Percentiles rank a stretch among this genome's conserved stretches.
phyloP scores from a whole-genome alignment of 768 basidiomycete species.

The Sistotremastrum suecicum region DNA sequence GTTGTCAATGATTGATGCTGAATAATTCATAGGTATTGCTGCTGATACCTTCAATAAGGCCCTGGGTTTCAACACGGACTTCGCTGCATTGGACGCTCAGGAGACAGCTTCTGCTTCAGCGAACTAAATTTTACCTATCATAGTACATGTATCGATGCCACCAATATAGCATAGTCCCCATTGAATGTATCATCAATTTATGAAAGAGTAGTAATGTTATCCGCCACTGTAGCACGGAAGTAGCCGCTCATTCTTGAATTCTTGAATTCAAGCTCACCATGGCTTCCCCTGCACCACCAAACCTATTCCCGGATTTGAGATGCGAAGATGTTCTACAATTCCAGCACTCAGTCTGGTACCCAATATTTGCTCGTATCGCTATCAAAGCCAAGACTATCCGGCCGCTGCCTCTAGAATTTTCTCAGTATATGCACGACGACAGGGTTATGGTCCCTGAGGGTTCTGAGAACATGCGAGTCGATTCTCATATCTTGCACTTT shows the following conservation, averaged over 20 bases:
- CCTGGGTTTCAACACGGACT: no score
- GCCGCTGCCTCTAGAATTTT: constrained; percentile 50
- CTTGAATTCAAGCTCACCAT: constrained; percentile 14
- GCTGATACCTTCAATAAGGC: no score
- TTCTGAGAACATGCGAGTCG: constrained; percentile 58
- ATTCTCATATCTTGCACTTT: constrained; percentile 4
- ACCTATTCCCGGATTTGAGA: constrained; percentile 39
- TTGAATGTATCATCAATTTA: not conserved
- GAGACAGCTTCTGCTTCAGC: no score
- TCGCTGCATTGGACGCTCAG: no score
- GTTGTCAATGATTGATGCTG: no score
- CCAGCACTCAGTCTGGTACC: constrained; percentile 82
- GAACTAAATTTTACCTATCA: not conserved
- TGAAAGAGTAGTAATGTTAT: not conserved
- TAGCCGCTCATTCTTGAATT: constrained; percentile 15
- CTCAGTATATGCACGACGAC: constrained; percentile 65
- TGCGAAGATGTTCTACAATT: constrained; percentile 47
- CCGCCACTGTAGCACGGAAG: constrained; percentile 16
- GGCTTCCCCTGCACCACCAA: constrained; percentile 12
- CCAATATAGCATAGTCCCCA: no score
- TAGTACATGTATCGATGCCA: not conserved
- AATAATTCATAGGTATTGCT: no score
- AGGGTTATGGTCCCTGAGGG: constrained; percentile 76
- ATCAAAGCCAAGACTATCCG: constrained; percentile 65
- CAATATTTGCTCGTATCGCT: constrained; percentile 43